Conservation (phyloP, 371 early-diverging fungal species). For the Catenaria anguillulae region DNA sequence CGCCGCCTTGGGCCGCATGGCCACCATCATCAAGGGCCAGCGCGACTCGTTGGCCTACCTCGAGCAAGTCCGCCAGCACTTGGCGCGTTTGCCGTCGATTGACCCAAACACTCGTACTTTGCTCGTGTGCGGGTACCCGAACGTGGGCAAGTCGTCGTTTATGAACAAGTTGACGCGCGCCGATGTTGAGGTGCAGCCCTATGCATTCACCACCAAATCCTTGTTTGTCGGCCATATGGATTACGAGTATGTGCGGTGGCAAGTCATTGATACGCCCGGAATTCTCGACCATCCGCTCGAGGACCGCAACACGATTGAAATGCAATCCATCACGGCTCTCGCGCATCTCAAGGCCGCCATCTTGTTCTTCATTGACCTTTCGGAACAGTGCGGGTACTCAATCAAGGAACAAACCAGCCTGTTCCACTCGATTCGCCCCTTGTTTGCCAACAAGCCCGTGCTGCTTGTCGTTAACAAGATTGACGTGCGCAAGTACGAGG, state of each 20-base stretch:
- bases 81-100: constrained; percentile 93
- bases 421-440: constrained; percentile 92
- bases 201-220: constrained; percentile 99
- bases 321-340: constrained; percentile 99
- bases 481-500: constrained; percentile 74
- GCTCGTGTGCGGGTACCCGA: constrained; percentile 99
- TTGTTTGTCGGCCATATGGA: constrained; percentile 99
- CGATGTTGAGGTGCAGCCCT: constrained; percentile 99
- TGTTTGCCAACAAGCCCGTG: constrained; percentile 97
- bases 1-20: constrained; percentile 97
- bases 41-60: constrained; percentile 95
- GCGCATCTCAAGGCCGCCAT: constrained; percentile 97
- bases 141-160: constrained; percentile 99
- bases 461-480: constrained; percentile 96
- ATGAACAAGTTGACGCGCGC: constrained; percentile 99
- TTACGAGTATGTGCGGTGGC: constrained; percentile 99
- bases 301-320: constrained; percentile 99
- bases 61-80: constrained; percentile 99
- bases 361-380: constrained; percentile 97
- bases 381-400: constrained; percentile 98
- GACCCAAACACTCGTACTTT: constrained; percentile 98
- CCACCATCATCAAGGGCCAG: constrained; percentile 98
- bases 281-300: constrained; percentile 99
- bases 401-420: constrained; percentile 85
- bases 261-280: constrained; percentile 99